Percentiles rank a stretch among this genome's conserved stretches.
Conservation (phyloP, 2,329 filamentous ascomycete genomes). For the Tympanopsis confertula region DNA sequence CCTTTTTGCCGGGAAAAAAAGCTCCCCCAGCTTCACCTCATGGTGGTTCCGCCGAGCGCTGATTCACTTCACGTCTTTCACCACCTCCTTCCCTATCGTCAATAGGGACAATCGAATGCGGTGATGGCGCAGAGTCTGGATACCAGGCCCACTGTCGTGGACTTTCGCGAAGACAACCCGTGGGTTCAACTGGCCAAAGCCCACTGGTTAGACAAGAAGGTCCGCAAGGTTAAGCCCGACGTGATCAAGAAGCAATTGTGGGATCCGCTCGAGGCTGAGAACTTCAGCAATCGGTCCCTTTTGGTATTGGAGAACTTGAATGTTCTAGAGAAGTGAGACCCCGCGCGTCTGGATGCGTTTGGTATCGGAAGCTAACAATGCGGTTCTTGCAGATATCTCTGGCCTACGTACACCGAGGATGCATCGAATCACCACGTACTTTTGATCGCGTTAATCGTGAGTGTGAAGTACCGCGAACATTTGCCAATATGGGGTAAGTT, state of each 20-base stretch:
- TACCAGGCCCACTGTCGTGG: slow-evolving; percentile 47
- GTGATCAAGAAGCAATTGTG: slow-evolving; percentile 80
- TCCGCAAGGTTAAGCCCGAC: slow-evolving; percentile 67
- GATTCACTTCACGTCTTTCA: too few species aligned
- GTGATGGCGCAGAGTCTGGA: not conserved
- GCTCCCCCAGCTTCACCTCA: too few species aligned
- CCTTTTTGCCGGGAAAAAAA: too few species aligned
- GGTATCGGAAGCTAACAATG: slow-evolving; percentile 10
- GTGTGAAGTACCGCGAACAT: slow-evolving; percentile 78
- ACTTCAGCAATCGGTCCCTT: slow-evolving; percentile 67
- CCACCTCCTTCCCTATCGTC: too few species aligned
- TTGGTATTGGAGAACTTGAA: slow-evolving; percentile 81
- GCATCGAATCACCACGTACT: slow-evolving; percentile 87
- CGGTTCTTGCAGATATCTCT: slow-evolving; percentile 63
- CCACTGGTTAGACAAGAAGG: slow-evolving; percentile 69
- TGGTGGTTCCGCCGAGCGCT: too few species aligned
- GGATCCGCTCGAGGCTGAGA: slow-evolving; percentile 73
- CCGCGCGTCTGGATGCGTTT: too few species aligned
- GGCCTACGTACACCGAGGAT: slow-evolving; percentile 83
- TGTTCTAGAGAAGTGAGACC: slow-evolving; percentile 63
- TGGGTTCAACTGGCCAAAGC: slow-evolving; percentile 71
- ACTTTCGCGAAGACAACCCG: slow-evolving; percentile 57
- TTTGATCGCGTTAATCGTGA: slow-evolving; percentile 73
- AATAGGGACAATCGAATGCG: too few species aligned
- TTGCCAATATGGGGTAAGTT: slow-evolving; percentile 72